These are phyloP conservation scores for Chimonanthus salicifolius DNA, from an alignment of 164 flowering plant species.

Conservation along the genomic window DNA sequence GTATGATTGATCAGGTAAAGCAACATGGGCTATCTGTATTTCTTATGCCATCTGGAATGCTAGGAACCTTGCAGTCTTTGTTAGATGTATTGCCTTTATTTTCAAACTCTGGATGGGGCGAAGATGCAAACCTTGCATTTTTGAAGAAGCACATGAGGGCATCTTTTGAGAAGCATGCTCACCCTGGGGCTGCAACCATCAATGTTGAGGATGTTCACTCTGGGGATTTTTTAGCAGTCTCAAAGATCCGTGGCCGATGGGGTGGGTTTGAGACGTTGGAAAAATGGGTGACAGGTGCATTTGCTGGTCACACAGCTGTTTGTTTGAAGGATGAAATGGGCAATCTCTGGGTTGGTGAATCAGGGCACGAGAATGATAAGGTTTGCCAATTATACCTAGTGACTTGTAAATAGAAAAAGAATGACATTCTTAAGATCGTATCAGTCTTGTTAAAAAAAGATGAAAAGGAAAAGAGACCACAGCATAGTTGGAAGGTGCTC, in stretches of 20 bases:
- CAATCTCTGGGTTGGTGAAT: constrained; percentile 97
- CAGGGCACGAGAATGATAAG: constrained; percentile 99
- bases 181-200: constrained; percentile 70
- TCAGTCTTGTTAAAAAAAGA: background rate
- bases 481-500: too few species aligned
- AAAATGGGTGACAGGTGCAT: constrained; percentile 99
- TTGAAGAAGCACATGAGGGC: constrained; percentile 97
- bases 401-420: background rate
- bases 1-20: constrained; percentile 60
- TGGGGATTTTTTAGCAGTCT: constrained; percentile 92
- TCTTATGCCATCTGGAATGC: constrained; percentile 99
- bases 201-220: constrained; percentile 88
- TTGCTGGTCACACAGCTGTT: constrained; percentile 99
- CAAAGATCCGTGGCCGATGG: constrained; percentile 99
- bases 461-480: too few species aligned
- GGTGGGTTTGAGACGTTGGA: constrained; percentile 99
- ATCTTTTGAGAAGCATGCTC: constrained; percentile 68
- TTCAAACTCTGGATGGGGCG: constrained; percentile 89
- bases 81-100: constrained; percentile 91
- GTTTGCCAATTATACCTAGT: constrained; percentile 26
- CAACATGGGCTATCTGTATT: constrained; percentile 93
- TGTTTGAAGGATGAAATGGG: constrained; percentile 92
- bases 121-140: constrained; percentile 81
- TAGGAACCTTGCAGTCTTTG: constrained; percentile 78
- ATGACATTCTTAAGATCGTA: background rate